phyloP scores from a whole-genome alignment of 768 basidiomycete genomes.

The Exidia glandulosa region DNA sequence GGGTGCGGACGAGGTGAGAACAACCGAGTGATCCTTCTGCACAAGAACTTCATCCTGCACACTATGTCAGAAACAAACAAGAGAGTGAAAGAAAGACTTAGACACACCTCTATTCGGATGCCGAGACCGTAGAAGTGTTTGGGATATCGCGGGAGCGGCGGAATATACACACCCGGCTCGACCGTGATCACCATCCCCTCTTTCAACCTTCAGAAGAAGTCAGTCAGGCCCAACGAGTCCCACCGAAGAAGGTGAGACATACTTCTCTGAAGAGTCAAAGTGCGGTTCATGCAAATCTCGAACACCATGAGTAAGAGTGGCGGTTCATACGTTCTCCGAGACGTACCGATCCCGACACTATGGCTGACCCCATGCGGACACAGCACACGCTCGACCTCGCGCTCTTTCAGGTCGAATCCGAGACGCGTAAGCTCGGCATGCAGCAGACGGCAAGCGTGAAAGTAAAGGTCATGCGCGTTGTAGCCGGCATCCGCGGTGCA shows the following conservation, averaged over 20 bases:
- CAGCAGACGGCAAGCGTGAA: constrained; percentile 54
- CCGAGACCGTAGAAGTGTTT: constrained; percentile 84
- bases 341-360: constrained; percentile 74
- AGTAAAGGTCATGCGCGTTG: constrained; percentile 69
- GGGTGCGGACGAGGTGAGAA: constrained; percentile 64
- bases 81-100: not conserved
- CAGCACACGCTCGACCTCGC: constrained; percentile 52
- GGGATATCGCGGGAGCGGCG: constrained; percentile 66
- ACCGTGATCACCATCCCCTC: constrained; percentile 88
- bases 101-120: constrained; percentile 74
- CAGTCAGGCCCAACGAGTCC: not conserved
- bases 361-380: constrained; percentile 94
- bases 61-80: not conserved
- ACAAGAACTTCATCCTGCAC: constrained; percentile 62
- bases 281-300: constrained; percentile 84
- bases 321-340: constrained; percentile 12
- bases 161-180: constrained; percentile 91
- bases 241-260: constrained; percentile 15
- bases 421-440: constrained; percentile 65
- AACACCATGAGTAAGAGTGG: not conserved
- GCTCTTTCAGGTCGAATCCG: constrained; percentile 46
- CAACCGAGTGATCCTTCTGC: constrained; percentile 44
- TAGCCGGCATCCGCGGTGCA: constrained; percentile 49
- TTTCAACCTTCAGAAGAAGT: constrained; percentile 38
- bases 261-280: constrained; percentile 45